Evolutionary conservation across 192 early-diverging fungal species (phyloP).

Genomic region (Podila horticola): DNA sequence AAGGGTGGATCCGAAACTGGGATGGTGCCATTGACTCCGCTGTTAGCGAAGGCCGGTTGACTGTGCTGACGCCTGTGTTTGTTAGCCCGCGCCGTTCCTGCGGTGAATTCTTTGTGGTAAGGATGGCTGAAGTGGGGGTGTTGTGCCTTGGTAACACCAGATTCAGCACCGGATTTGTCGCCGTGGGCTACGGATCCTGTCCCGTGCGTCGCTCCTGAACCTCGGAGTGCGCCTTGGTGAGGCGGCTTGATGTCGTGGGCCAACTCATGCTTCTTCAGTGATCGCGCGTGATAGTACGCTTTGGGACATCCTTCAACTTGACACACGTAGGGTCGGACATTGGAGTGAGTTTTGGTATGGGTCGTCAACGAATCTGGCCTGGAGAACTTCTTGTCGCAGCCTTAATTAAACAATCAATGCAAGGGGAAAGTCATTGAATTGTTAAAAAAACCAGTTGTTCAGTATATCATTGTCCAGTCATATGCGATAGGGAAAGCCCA

Average conservation of each 20-base stretch:
- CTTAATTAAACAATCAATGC: constrained; percentile 17
- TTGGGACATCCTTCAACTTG: constrained; percentile 61
- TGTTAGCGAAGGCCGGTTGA: constrained; percentile 10
- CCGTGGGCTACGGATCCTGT: not conserved
- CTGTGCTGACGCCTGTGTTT: constrained; percentile 45
- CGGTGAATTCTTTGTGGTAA: constrained; percentile 28
- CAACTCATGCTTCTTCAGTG: constrained; percentile 70
- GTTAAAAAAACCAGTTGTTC: not conserved
- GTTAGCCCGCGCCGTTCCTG: constrained; percentile 7
- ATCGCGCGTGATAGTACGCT: constrained; percentile 71
- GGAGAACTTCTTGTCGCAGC: constrained; percentile 59
- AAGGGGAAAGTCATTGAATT: no score
- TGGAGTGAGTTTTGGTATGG: constrained; percentile 68
- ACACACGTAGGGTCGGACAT: constrained; percentile 65
- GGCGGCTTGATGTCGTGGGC: constrained; percentile 51
- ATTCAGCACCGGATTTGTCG: constrained; percentile 9
- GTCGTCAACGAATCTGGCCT: constrained; percentile 59
- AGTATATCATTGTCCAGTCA: not conserved
- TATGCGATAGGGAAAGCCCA: not conserved
- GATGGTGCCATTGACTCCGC: not conserved
- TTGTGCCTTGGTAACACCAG: not conserved
- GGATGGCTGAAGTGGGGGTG: constrained; percentile 35
- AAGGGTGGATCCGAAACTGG: not conserved
- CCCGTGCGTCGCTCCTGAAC: constrained; percentile 23
- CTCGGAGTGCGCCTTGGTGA: constrained; percentile 13